Evolutionary conservation across 345 rosid species (phyloP).

Genomic region (Linum usitatissimum): DNA sequence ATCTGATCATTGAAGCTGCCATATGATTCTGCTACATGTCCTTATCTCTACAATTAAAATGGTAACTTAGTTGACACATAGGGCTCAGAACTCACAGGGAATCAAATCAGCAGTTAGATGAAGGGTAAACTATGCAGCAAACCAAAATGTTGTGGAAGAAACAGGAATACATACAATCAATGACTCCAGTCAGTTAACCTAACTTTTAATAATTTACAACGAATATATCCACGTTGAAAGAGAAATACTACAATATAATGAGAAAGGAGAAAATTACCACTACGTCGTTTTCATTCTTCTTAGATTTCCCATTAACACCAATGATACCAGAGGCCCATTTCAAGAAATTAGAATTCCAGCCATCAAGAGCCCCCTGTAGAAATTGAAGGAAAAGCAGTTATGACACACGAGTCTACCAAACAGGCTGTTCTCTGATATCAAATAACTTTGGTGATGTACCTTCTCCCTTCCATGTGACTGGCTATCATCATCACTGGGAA

Average conservation of each 20-base stretch:
- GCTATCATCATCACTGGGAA: conserved; percentile 49
- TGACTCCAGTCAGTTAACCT: background rate
- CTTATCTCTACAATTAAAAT: no score
- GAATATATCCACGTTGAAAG: background rate
- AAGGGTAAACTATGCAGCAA: background rate
- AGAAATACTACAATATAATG: background rate
- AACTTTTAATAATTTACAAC: no score
- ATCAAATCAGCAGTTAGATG: background rate
- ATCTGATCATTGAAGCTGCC: no score
- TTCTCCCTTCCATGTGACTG: conserved; percentile 31
- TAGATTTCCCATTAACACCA: conserved; percentile 52
- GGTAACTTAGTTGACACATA: background rate
- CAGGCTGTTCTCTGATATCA: conserved; percentile 7
- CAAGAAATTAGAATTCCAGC: conserved; percentile 84
- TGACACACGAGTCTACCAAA: conserved; percentile 5
- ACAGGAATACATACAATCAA: no score
- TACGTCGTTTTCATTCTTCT: conserved; percentile 25
- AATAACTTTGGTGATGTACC: conserved; percentile 29
- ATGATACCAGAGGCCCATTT: conserved; percentile 94
- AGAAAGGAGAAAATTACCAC: conserved; percentile 27
- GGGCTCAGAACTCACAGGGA: background rate
- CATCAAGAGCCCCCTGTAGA: conserved; percentile 30
- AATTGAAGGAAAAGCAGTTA: conserved; percentile 11
- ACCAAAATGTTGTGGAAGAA: background rate
- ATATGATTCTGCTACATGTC: no score